A percentile compares a stretch with the other conserved stretches of the same genome.
Evolutionary conservation across 2,329 filamentous ascomycete species (phyloP).

Genomic region (Microcera coccophila): DNA sequence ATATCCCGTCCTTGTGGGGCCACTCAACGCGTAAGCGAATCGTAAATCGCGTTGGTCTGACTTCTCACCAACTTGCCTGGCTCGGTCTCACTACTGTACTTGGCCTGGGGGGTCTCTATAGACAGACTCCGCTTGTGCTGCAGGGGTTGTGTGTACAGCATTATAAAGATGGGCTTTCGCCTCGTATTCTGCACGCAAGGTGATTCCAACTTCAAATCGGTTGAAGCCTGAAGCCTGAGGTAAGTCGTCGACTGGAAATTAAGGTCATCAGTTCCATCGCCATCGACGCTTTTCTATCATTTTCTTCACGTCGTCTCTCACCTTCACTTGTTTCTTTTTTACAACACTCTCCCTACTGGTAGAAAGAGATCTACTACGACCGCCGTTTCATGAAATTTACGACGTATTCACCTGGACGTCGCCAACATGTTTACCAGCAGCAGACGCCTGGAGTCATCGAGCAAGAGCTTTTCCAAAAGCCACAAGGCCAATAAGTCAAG

Average conservation of each 20-base stretch:
- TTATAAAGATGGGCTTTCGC: slow-evolving; percentile 26
- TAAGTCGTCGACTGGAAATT: slow-evolving; percentile 26
- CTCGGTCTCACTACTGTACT: slow-evolving; percentile 17
- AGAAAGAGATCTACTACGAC: slow-evolving; percentile 4
- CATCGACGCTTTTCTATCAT: slow-evolving; percentile 12
- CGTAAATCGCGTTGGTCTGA: slow-evolving; percentile 10
- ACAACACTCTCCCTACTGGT: slow-evolving; percentile 8
- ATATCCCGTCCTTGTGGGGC: slow-evolving; percentile 11
- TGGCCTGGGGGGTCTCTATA: slow-evolving; percentile 19
- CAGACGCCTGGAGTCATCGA: slow-evolving; percentile 43
- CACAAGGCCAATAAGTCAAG: slow-evolving; percentile 49
- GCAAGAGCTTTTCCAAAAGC: slow-evolving; percentile 52
- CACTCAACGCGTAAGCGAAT: slow-evolving; percentile 5
- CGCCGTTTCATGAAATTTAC: slow-evolving; percentile 13
- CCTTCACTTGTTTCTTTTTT: no score
- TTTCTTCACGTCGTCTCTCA: no score
- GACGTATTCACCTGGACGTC: not conserved
- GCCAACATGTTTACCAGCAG: slow-evolving; percentile 43
- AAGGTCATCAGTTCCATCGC: not conserved
- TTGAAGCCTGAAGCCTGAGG: slow-evolving; percentile 28
- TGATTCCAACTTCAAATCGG: slow-evolving; percentile 17
- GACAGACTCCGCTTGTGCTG: slow-evolving; percentile 17
- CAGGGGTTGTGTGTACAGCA: slow-evolving; percentile 20
- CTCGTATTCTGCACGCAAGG: slow-evolving; percentile 15
- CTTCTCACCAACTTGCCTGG: slow-evolving; percentile 18